phyloP scores from a whole-genome alignment of 441 rosid species.

The Eugenia klotzschiana region DNA sequence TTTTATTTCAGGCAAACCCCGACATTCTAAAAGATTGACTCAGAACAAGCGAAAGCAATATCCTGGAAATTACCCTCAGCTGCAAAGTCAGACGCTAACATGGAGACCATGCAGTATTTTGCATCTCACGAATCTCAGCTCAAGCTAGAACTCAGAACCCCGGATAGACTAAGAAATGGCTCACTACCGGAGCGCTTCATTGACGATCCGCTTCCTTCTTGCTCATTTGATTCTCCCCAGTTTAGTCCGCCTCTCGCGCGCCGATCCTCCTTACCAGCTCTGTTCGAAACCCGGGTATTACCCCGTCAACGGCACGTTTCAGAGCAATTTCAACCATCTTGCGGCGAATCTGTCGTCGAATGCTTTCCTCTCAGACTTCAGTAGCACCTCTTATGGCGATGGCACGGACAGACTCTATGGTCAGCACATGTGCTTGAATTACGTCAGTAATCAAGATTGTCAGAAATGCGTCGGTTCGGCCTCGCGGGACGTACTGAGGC shows the following conservation, averaged over 20 bases:
- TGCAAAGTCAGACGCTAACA: neutral
- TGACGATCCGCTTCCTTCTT: neutral
- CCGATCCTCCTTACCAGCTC: conserved; percentile 17
- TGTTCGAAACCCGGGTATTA: conserved; percentile 5
- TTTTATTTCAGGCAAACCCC: neutral
- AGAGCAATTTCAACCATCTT: conserved; percentile 4
- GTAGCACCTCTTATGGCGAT: conserved; percentile 9
- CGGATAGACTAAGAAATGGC: neutral
- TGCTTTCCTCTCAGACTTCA: conserved; percentile 6
- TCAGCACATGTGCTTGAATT: conserved; percentile 23
- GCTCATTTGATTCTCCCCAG: neutral
- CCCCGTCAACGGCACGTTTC: neutral
- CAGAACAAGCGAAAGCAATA: neutral
- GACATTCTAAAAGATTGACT: neutral
- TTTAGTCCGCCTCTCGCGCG: neutral
- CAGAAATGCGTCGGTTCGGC: neutral
- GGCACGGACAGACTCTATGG: conserved; percentile 9
- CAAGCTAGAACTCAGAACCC: neutral
- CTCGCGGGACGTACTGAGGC: neutral
- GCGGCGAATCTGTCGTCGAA: conserved; percentile 4
- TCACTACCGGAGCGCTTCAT: neutral
- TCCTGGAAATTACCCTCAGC: neutral
- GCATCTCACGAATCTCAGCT: neutral
- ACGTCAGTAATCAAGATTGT: conserved; percentile 1
- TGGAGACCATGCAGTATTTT: neutral